Evolutionary conservation across 2,329 filamentous ascomycete species (phyloP), one percentile per base, ranked within the genome.

Genomic region (Pyrenophora teres): DNA sequence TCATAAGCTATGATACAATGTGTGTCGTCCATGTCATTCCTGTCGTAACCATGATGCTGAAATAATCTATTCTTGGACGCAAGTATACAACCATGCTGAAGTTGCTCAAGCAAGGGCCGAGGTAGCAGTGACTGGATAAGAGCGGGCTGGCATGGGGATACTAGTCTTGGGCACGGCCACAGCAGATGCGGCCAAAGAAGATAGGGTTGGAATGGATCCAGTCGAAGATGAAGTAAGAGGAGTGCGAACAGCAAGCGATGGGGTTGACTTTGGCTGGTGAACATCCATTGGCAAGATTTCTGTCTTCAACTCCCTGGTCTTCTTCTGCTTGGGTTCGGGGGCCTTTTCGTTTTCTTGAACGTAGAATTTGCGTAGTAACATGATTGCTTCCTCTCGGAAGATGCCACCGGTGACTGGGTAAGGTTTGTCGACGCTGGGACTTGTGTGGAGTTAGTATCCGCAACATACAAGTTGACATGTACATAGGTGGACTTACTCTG

Each of bases 321-420:
- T 85, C 74, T 87, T 87, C 42, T 82, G 80, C 63, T 83, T 83
- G 37, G 84, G 85, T 60, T 86, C 84, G 2, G 84, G 84, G 27
- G 84, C 85, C 80, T 94, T 89, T 59, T 90, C 91, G 74, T 99
- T 99, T 75, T 99, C 92, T 75, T 99, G 94, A 27, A 99, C 90
- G 73, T 99, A 99, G 75, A 99, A 99, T 52, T 93, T 87, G 58
- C 95, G 83, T 60, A 99, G 80, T 61, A 99, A 76, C 74, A 93
- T 92, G 54, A 99, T 95, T 4, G 94, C 93, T 69, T 97, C 93
- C 67, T 96, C 90, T 40, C 91, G 85, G 65, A 91, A 90, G 79
- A 95, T 87, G 1, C 92, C 93, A 33, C 92, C 91, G 70, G 92
- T 87, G 50, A 91, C 91, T 39, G 88, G 86, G 71, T 90, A 97